These are phyloP conservation scores for Eutypa lata DNA, from an alignment of 2,329 filamentous ascomycete genomes.

Conservation along the genomic window DNA sequence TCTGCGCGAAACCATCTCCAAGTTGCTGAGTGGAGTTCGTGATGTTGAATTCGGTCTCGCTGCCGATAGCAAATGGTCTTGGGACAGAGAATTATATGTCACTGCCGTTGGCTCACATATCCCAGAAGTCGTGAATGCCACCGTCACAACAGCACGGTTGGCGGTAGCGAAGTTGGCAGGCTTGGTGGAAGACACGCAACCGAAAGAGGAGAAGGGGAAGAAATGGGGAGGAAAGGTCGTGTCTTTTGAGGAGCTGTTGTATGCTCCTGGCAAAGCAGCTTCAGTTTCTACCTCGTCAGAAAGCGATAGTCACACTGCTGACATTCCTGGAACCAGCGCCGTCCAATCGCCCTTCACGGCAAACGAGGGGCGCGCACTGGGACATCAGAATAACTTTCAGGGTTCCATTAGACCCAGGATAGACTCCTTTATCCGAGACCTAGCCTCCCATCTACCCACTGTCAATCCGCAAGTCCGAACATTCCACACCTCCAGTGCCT, in stretches of 20 bases:
- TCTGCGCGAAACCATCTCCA: constrained; percentile 22
- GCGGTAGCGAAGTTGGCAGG: constrained; percentile 28
- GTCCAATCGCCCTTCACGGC: background rate
- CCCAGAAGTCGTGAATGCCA: constrained; percentile 15
- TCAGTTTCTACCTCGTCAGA: background rate
- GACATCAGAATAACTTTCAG: background rate
- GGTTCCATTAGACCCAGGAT: background rate
- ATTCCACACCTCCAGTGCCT: background rate
- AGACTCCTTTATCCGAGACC: background rate
- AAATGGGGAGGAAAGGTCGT: constrained; percentile 32
- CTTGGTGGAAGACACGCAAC: constrained; percentile 19
- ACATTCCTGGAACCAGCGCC: background rate
- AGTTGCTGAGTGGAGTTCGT: constrained; percentile 23
- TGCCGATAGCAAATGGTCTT: constrained; percentile 18
- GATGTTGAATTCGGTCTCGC: constrained; percentile 15
- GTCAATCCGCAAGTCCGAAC: background rate
- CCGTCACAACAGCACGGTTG: constrained; percentile 23
- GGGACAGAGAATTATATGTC: constrained; percentile 29
- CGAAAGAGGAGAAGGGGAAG: constrained; percentile 29
- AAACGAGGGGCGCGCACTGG: background rate
- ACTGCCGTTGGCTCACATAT: constrained; percentile 27
- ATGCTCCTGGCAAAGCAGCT: constrained; percentile 9
- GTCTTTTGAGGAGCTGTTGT: constrained; percentile 32
- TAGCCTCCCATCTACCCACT: background rate
- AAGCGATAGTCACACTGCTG: background rate